phyloP scores from a whole-genome alignment of 1,284 basidiomycete species.

The Ustilago tritici region DNA sequence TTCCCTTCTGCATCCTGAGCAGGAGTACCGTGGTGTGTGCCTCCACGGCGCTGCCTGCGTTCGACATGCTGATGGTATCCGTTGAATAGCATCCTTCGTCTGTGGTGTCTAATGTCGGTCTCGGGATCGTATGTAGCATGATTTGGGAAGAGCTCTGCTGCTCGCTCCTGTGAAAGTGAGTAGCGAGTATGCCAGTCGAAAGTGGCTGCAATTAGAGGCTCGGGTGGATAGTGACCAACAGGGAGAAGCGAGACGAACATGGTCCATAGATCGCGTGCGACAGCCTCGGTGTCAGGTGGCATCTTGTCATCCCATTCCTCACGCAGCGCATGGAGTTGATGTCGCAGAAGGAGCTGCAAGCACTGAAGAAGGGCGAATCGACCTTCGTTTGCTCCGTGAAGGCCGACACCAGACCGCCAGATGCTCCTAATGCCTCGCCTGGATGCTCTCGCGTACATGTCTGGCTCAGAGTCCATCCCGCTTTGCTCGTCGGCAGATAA shows the following conservation, averaged over 20 bases:
- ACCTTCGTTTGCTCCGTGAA: slow-evolving; percentile 41
- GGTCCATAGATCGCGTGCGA: slow-evolving; percentile 62
- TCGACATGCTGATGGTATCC: slow-evolving; percentile 24
- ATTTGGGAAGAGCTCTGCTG: slow-evolving; percentile 36
- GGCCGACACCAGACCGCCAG: slow-evolving; percentile 40
- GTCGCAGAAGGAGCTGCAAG: slow-evolving; percentile 57
- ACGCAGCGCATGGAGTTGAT: slow-evolving; percentile 52
- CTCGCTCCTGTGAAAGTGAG: slow-evolving; percentile 33
- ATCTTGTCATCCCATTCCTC: slow-evolving; percentile 41
- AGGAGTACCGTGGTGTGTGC: neutral
- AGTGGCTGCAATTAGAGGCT: slow-evolving; percentile 49
- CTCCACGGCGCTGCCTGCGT: slow-evolving; percentile 10
- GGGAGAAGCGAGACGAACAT: slow-evolving; percentile 51
- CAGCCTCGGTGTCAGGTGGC: slow-evolving; percentile 51
- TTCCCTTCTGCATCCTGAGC: slow-evolving; percentile 12
- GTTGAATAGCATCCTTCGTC: slow-evolving; percentile 40
- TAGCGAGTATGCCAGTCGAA: slow-evolving; percentile 53
- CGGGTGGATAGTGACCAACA: slow-evolving; percentile 42
- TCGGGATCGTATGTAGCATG: slow-evolving; percentile 39
- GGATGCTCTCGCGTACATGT: slow-evolving; percentile 26
- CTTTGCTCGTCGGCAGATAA: slow-evolving; percentile 37
- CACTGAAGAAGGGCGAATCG: slow-evolving; percentile 53
- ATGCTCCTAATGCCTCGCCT: slow-evolving; percentile 32
- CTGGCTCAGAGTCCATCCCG: slow-evolving; percentile 30
- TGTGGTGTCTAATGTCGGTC: slow-evolving; percentile 36